Conservation (phyloP, 352 stramenopile species). For the Pythium monospermum region DNA sequence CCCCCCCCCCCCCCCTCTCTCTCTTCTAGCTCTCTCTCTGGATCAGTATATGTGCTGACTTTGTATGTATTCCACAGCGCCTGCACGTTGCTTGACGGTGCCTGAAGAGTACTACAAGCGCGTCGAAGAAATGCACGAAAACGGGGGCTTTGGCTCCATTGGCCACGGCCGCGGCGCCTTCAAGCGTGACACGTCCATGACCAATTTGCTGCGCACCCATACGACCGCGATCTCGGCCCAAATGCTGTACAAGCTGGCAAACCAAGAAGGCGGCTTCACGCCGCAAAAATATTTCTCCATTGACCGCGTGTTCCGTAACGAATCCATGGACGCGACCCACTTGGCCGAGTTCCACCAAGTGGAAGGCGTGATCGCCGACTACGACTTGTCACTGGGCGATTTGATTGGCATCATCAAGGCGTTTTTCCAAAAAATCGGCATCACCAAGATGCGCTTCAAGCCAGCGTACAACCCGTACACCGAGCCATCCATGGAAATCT, state of each 20-base stretch:
- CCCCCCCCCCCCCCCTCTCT: neutral
- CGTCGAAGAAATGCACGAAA: conserved; percentile 98
- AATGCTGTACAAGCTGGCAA: conserved; percentile 98
- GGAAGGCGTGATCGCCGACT: conserved; percentile 98
- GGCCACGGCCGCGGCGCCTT: conserved; percentile 84
- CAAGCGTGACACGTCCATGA: conserved; percentile 96
- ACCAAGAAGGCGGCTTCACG: conserved; percentile 94
- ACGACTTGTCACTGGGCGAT: conserved; percentile 97
- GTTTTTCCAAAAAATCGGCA: conserved; percentile 99
- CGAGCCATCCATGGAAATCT: conserved; percentile 99
- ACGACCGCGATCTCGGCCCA: conserved; percentile 98
- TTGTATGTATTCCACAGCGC: conserved; percentile 31
- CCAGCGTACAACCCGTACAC: conserved; percentile 99
- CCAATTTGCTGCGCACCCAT: conserved; percentile 99
- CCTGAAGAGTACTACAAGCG: conserved; percentile 99
- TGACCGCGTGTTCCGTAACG: conserved; percentile 99
- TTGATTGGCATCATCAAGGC: conserved; percentile 99
- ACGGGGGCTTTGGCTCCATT: conserved; percentile 95
- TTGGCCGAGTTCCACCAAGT: conserved; percentile 99
- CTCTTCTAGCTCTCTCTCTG: too few species aligned
- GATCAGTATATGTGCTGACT: neutral
- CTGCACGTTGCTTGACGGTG: conserved; percentile 74
- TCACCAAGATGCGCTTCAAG: conserved; percentile 99
- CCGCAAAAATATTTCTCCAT: conserved; percentile 99
- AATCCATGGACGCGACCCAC: conserved; percentile 99